Conservation (phyloP, 108 stramenopile genomes). For the Cyclotella distinguenda region DNA sequence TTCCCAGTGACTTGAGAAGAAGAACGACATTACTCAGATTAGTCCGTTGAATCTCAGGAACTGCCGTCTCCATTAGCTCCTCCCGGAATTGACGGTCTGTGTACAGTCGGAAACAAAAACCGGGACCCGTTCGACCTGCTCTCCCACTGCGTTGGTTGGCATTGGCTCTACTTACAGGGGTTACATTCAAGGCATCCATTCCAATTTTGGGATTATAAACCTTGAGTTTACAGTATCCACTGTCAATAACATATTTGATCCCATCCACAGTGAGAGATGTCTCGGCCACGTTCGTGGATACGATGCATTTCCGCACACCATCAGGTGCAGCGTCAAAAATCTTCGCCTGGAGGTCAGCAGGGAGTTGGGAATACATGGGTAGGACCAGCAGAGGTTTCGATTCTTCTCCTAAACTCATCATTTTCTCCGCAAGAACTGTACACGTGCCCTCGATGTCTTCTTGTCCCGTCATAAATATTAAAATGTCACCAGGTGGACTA, state of each 20-base stretch:
- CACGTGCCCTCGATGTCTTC: conserved; percentile 99
- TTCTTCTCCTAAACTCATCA: conserved; percentile 77
- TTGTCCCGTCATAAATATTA: conserved; percentile 99
- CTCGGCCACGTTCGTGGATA: conserved; percentile 99
- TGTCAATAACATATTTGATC: conserved; percentile 89
- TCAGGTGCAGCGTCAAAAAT: conserved; percentile 95
- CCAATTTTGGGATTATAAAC: conserved; percentile 99
- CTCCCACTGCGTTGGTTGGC: conserved; percentile 97
- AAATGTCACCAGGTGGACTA: conserved; percentile 95
- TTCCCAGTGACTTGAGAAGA: conserved; percentile 95
- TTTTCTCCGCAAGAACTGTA: conserved; percentile 91
- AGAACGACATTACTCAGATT: conserved; percentile 98
- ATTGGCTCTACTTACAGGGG: conserved; percentile 96
- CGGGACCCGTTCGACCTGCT: conserved; percentile 96
- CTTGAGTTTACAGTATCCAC: conserved; percentile 98
- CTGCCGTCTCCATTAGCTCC: conserved; percentile 92
- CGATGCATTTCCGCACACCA: conserved; percentile 95
- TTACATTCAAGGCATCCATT: conserved; percentile 98
- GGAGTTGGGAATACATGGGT: conserved; percentile 99
- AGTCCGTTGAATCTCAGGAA: conserved; percentile 99
- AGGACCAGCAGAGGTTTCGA: conserved; percentile 92
- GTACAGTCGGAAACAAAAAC: conserved; percentile 96
- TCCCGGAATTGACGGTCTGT: conserved; percentile 94
- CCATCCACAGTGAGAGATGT: conserved; percentile 99
- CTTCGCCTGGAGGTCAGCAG: conserved; percentile 97